Conservation (phyloP, 1,284 basidiomycete genomes). For the Moesziomyces sp. region DNA sequence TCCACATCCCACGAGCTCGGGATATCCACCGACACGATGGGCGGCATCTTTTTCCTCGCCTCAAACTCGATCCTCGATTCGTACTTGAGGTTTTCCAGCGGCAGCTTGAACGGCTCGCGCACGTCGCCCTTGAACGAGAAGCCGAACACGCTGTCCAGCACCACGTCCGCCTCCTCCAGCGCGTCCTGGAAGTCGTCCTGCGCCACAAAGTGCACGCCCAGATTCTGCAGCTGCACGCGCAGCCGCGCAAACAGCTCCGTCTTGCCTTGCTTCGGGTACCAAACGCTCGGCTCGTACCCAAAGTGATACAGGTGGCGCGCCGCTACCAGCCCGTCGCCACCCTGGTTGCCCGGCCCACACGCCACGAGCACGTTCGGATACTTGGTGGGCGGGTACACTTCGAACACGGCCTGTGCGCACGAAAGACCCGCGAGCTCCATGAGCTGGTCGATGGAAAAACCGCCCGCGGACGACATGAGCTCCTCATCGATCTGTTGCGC, state of each 20-base stretch:
- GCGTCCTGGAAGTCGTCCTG: conserved; percentile 72
- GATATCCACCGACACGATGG: conserved; percentile 78
- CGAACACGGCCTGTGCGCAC: conserved; percentile 87
- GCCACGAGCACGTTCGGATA: conserved; percentile 85
- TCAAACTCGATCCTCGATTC: conserved; percentile 61
- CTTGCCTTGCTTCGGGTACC: conserved; percentile 64
- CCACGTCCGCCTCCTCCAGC: conserved; percentile 77
- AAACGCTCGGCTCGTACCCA: conserved; percentile 60
- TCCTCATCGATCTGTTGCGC: conserved; percentile 60
- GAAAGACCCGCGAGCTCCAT: conserved; percentile 99
- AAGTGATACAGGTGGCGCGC: conserved; percentile 80
- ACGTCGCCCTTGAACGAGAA: conserved; percentile 86
- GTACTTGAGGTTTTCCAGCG: conserved; percentile 75
- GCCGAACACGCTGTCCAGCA: conserved; percentile 95
- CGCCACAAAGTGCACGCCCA: conserved; percentile 75
- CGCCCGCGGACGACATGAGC: conserved; percentile 58
- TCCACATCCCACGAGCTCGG: conserved; percentile 97
- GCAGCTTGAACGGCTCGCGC: conserved; percentile 85
- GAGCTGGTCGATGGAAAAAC: conserved; percentile 73
- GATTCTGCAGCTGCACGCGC: conserved; percentile 85
- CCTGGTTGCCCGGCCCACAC: conserved; percentile 86
- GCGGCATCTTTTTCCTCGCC: conserved; percentile 50
- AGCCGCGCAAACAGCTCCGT: conserved; percentile 73
- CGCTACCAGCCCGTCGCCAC: conserved; percentile 96
- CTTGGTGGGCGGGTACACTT: conserved; percentile 76